Base-by-base conservation (phyloP, 2,329 filamentous ascomycete genomes). In the Tolypocladium capitatum region DNA sequence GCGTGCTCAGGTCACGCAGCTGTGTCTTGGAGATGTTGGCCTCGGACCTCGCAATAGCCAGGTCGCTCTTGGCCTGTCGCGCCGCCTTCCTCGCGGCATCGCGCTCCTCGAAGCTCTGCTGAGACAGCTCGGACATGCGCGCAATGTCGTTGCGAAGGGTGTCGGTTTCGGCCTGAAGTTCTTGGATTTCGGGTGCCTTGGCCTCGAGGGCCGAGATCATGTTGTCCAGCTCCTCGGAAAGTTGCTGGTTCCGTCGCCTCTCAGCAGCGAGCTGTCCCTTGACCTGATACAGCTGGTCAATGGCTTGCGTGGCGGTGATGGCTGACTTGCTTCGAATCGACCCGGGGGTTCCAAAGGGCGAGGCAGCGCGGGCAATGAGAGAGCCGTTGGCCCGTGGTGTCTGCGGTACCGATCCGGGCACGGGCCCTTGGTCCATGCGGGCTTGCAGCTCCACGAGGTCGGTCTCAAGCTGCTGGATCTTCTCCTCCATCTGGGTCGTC, bases 161-260 rank as follows among this genome's bases (percentile, higher is more conserved):
- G 46, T 87, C 82, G 52, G 90, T 83, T 57, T 97, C 90, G 14
- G 80, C 76, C 43, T 86, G 82, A 18, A 94, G 71, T 55, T 97
- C 90, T 52, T 94, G 83, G 30, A 96, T 79, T 59, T 96, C 89
- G 0, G 92, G 92, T 27, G 84, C 82, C 62, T 86, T 90, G 24
- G 83, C 83, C 63, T 98, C 90, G 34, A 97, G 68, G 49, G 90
- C 84, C 34, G 81, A 76, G 49, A 96, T 79, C 70, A 96, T 86
- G 50, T 92, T 86, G 53, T 96, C 87, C 41, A 97, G 71, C 41
- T 91, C 81, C 34, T 81, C 76, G 18, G 79, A 77, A 11, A 96
- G 78, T 59, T 87, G 80, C 53, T 85, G 80, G 56, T 80, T 88
- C 21, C 81, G 79, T 49, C 85, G 77, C 60, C 83, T 82, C 63